Conservation (phyloP, 768 basidiomycete genomes). For the Phallus indusiatus region DNA sequence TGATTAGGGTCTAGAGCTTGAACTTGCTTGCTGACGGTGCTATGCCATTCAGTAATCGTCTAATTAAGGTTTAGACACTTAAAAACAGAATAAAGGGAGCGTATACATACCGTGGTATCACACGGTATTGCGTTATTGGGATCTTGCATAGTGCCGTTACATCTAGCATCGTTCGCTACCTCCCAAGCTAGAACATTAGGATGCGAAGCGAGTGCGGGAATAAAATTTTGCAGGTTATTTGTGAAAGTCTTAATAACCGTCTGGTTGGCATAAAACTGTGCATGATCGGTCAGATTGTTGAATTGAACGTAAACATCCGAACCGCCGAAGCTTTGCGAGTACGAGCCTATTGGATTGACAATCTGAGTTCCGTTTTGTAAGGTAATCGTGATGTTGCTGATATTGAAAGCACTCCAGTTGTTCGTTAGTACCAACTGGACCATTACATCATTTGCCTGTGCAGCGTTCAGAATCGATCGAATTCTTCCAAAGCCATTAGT, state of each 20-base stretch:
- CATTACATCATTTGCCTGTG: conserved; percentile 44
- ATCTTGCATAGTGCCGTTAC: conserved; percentile 43
- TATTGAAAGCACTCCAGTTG: conserved; percentile 43
- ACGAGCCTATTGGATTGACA: conserved; percentile 37
- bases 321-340: conserved; percentile 61
- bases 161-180: conserved; percentile 60
- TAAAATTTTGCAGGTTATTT: conserved; percentile 48
- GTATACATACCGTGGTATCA: background rate
- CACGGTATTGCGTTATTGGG: conserved; percentile 12
- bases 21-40: conserved; percentile 35
- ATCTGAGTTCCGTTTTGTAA: conserved; percentile 24
- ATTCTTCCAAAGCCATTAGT: conserved; percentile 55
- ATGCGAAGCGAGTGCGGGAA: conserved; percentile 45
- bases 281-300: conserved; percentile 33
- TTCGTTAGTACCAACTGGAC: conserved; percentile 51
- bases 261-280: conserved; percentile 48
- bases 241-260: conserved; percentile 41
- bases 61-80: conserved; percentile 19
- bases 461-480: conserved; percentile 46
- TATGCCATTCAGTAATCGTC: conserved; percentile 51
- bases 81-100: conserved; percentile 24
- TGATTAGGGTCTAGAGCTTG: conserved; percentile 49
- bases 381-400: conserved; percentile 16
- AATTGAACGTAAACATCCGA: conserved; percentile 58
- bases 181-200: conserved; percentile 52